Percentiles rank a stretch among this genome's conserved stretches.
phyloP scores from a whole-genome alignment of 2,329 filamentous ascomycete genomes.

The Stromatinia cepivora region DNA sequence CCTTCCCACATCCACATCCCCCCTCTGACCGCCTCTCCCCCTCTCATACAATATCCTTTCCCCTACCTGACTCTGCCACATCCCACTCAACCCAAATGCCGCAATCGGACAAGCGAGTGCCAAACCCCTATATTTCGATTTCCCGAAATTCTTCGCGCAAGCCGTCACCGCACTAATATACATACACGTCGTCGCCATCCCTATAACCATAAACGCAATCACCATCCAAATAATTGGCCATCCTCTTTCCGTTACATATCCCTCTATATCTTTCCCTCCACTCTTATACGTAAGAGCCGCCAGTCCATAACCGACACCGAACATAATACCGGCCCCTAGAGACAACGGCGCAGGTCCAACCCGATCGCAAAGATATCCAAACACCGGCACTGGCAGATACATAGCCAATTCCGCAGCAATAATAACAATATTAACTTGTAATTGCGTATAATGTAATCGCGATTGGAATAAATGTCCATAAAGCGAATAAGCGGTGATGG shows the following conservation, averaged over 20 bases:
- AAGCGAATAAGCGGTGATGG: conserved; percentile 89
- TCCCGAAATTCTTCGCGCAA: conserved; percentile 96
- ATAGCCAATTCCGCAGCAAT: conserved; percentile 84
- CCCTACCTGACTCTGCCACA: conserved; percentile 92
- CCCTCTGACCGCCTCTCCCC: conserved; percentile 60
- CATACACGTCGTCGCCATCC: conserved; percentile 81
- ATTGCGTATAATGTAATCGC: conserved; percentile 81
- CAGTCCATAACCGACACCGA: conserved; percentile 78
- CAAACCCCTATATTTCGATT: conserved; percentile 81
- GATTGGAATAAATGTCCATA: conserved; percentile 91
- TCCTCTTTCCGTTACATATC: conserved; percentile 48
- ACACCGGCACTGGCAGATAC: conserved; percentile 87
- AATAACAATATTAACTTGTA: conserved; percentile 87
- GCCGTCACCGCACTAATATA: conserved; percentile 91
- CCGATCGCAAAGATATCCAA: conserved; percentile 91
- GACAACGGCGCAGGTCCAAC: conserved; percentile 77
- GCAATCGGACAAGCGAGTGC: conserved; percentile 90
- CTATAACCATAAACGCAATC: conserved; percentile 78
- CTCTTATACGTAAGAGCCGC: conserved; percentile 75
- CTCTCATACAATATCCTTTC: conserved; percentile 74
- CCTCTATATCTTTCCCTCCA: conserved; percentile 49
- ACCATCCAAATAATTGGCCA: conserved; percentile 85
- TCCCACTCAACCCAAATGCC: conserved; percentile 87
- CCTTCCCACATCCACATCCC: conserved; percentile 72
- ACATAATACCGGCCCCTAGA: conserved; percentile 68